Base-by-base conservation (phyloP, 2,329 filamentous ascomycete genomes). In the Chrysoporthe puriensis region DNA sequence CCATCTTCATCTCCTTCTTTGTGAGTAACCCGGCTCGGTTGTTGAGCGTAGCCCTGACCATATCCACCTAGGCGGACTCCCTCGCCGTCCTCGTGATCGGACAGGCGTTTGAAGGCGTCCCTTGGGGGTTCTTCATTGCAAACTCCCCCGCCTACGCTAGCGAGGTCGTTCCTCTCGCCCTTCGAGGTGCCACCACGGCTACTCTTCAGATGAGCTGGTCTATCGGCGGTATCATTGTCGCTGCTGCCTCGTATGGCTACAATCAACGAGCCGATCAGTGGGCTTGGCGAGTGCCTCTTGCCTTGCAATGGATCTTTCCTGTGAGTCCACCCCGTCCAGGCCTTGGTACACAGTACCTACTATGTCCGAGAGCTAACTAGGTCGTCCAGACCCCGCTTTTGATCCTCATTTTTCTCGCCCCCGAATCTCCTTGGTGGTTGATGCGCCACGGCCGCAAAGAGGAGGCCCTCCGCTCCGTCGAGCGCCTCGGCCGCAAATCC, bases 161-260 rank as follows among this genome's bases (percentile, higher is more conserved):
- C 73, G 88, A 90, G 74, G 87, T 90, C 64, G 86, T 88, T 2
- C 87, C 87, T 1, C 81, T 90, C 60, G 78, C 78, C 72, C 77
- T 90, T 63, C 78, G 87, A 75, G 87, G 84, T 64, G 83, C 86
- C 26, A 82, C 82, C 6, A 89, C 87, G 2, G 84, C 86, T 76
- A 89, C 86, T 82, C 72, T 90, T 76, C 87, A 90, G 77, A 89
- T 89, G 86, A 87, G 86, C 79, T 90, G 87, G 87, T 84, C 86
- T 16, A 86, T 90, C 73, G 87, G 87, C 36, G 76, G 78, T 48
- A 89, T 90, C 73, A 87, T 90, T 67, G 87, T 89, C 44, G 84
- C 81, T 46, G 86, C 78, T 69, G 82, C 86, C 69, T 85, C 84
- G 62, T 89, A 86, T 75, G 75, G 77, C 63, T 88, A 87, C 78